Conservation (phyloP, 805 yeast genomes). For the Metschnikowia henanensis region DNA sequence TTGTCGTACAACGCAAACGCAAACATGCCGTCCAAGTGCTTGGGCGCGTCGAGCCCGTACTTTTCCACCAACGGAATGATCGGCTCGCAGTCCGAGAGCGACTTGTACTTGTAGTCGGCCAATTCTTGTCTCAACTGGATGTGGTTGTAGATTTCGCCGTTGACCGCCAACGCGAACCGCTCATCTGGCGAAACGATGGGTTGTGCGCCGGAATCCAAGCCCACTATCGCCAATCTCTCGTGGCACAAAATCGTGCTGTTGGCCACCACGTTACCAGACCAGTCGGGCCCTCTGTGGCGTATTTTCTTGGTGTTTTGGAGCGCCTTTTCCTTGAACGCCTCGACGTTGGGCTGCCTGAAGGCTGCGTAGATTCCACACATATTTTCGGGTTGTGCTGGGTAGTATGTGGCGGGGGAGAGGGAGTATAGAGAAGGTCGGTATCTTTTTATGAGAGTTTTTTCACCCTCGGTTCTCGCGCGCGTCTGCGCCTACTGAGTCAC, state of each 20-base stretch:
- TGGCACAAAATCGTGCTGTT: constrained; percentile 86
- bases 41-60: constrained; percentile 88
- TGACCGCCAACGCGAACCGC: constrained; percentile 75
- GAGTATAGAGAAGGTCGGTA: background rate
- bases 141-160: constrained; percentile 99
- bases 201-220: constrained; percentile 97
- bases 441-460: background rate
- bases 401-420: background rate
- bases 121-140: constrained; percentile 80
- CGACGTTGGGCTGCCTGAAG: constrained; percentile 76
- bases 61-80: constrained; percentile 90
- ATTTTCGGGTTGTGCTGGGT: background rate
- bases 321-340: constrained; percentile 82
- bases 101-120: constrained; percentile 72
- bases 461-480: constrained; percentile 14
- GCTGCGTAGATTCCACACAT: constrained; percentile 99
- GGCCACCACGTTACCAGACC: constrained; percentile 92
- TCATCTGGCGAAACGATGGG: constrained; percentile 86
- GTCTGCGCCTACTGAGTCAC: constrained; percentile 7
- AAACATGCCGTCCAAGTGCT: constrained; percentile 95
- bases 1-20: constrained; percentile 92
- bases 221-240: constrained; percentile 97
- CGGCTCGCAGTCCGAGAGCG: constrained; percentile 95
- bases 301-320: constrained; percentile 87
- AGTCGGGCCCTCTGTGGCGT: constrained; percentile 99